Base-by-base conservation (phyloP, 768 basidiomycete species). In the Flagelloscypha sp. region DNA sequence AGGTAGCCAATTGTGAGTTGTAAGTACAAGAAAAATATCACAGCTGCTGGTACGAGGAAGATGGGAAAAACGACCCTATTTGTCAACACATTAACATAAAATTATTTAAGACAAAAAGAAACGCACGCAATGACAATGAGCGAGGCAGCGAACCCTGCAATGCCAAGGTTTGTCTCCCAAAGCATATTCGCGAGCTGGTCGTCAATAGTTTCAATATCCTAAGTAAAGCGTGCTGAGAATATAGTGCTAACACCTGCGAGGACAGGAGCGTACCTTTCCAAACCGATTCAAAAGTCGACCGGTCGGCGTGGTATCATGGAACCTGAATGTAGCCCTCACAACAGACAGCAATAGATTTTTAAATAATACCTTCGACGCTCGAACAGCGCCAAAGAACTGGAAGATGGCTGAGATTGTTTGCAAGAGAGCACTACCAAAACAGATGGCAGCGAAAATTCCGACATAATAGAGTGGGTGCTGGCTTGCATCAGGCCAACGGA, bases 161-260 rank as follows among this genome's bases (percentile, higher is more conserved):
- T 44, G 9, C 70, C 74, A 1, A 62, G 54, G 40, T 74, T 70
- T 30, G 78, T 70, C 0, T 65, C 59, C 21, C 70, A 63, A 27
- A 74, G 45, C 6, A 68, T 61, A 7, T 52, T 28, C 1, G 60
- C 52, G n/a, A 67, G 48, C 2, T 61, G 59, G 0, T 58, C 48
- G 41, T 75, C 74, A 28, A 76, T 63, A 0, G 70, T 73, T 43
- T 72, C 72, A 27, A 74, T 55, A 41, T 76, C 70, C 49, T 62
- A 24, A 31, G 37, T 11, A 38, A 44, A 34, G n/a, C 36, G 43
- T 22, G 13, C 15, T 10, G 10, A 34, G 16, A 34, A 23, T 23
- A 18, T 27, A n/a, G n/a, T n/a, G n/a, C n/a, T n/a, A n/a, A n/a
- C n/a, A n/a, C n/a, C n/a, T 5, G 11, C 22, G 11, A n/a, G 12